Conservation (phyloP, 169 alveolate genomes). For the Plasmodium yoelii region DNA sequence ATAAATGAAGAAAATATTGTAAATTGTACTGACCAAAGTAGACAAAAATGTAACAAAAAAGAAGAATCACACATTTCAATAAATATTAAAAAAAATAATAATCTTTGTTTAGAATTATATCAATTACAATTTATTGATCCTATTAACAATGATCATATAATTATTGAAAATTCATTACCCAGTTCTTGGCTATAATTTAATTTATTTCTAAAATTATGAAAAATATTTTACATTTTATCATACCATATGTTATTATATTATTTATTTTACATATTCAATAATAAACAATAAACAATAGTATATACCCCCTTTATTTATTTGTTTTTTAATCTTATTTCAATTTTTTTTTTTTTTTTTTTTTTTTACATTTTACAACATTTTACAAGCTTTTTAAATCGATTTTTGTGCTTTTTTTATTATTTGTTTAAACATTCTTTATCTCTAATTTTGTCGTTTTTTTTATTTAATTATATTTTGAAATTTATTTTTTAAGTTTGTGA, state of each 20-base stretch:
- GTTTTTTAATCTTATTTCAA: background rate
- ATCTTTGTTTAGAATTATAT: conserved; percentile 65
- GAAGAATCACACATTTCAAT: background rate
- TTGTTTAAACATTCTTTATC: no score
- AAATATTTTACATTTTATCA: background rate
- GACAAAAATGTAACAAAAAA: background rate
- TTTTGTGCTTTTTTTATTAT: no score
- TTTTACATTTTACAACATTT: background rate
- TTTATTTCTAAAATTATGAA: background rate
- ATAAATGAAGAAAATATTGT: conserved; percentile 8
- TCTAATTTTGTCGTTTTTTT: no score
- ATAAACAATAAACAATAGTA: background rate
- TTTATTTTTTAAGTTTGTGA: no score
- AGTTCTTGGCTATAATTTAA: conserved; percentile 57
- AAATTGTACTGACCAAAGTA: background rate
- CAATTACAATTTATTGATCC: conserved; percentile 71
- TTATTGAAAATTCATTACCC: conserved; percentile 68
- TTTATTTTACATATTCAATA: background rate
- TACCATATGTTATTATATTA: background rate
- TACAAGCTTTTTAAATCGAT: no score
- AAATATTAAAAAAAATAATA: background rate
- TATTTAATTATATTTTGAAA: no score
- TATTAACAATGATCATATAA: conserved; percentile 33
- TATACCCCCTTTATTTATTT: background rate
- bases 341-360: background rate